phyloP scores from a whole-genome alignment of 192 early-diverging fungal species.

The Rhizophlyctis rosea region DNA sequence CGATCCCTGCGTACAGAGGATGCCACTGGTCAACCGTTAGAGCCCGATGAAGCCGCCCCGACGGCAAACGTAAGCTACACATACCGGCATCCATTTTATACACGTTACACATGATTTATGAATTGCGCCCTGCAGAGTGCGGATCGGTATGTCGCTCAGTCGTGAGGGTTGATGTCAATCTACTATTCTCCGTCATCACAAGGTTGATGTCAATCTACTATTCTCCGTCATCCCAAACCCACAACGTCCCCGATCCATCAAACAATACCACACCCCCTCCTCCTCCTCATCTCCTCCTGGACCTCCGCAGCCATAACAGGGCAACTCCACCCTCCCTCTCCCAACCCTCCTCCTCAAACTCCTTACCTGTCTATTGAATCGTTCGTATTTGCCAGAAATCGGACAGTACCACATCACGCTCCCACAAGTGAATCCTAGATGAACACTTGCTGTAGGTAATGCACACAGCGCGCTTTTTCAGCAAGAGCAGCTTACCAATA shows the following conservation, averaged over 20 bases:
- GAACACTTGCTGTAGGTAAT: not conserved
- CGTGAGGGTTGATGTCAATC: too few species aligned
- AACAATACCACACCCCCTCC: too few species aligned
- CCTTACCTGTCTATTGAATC: conserved; percentile 77
- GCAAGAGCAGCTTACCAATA: conserved; percentile 76
- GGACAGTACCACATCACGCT: conserved; percentile 75
- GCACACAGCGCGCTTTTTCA: not conserved
- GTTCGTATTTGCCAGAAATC: conserved; percentile 76
- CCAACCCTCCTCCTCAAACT: not conserved
- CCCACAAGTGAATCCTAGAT: conserved; percentile 25
- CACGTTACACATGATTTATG: conserved; percentile 66
- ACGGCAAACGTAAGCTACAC: conserved; percentile 8
- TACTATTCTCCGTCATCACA: too few species aligned
- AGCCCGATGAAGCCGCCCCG: not conserved
- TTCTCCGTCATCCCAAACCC: too few species aligned
- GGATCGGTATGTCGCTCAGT: too few species aligned
- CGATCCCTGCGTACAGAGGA: conserved; percentile 37
- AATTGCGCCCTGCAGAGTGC: conserved; percentile 51
- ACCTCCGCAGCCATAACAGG: too few species aligned
- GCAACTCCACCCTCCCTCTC: too few species aligned
- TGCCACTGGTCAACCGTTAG: not conserved
- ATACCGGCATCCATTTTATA: conserved; percentile 82
- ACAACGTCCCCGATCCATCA: too few species aligned
- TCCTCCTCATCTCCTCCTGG: too few species aligned
- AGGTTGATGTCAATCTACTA: too few species aligned